These are phyloP conservation scores for Alisma plantagoaquatica DNA, from an alignment of 106 monocot species.

Conservation along the genomic window DNA sequence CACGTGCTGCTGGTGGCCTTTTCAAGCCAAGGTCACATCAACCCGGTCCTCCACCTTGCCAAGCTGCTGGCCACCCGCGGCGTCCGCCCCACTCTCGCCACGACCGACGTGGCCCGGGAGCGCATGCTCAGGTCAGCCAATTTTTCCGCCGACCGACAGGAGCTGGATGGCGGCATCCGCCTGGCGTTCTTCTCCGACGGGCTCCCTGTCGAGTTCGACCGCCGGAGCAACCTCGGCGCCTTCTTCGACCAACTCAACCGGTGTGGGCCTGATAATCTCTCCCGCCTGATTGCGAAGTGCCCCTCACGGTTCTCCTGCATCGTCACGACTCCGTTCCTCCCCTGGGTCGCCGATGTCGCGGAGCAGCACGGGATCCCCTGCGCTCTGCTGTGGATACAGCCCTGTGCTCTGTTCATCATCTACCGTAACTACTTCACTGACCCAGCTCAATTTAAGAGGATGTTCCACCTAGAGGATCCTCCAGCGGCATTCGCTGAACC, in stretches of 20 bases:
- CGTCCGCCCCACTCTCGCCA: slow-evolving; percentile 48
- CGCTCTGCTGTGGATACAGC: slow-evolving; percentile 75
- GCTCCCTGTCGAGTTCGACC: slow-evolving; percentile 7
- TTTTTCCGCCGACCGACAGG: too few species aligned
- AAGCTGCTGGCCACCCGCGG: slow-evolving; percentile 57
- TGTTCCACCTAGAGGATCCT: too few species aligned
- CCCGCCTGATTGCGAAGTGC: slow-evolving; percentile 20
- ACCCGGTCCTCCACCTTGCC: slow-evolving; percentile 62
- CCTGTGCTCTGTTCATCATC: slow-evolving; percentile 60
- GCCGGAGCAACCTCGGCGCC: slow-evolving; percentile 1
- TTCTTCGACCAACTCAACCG: slow-evolving; percentile 16
- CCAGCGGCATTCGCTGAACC: slow-evolving; percentile 12
- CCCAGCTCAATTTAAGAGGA: slow-evolving; percentile 28
- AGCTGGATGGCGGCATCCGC: slow-evolving; percentile 32
- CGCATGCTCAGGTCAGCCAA: slow-evolving; percentile 14
- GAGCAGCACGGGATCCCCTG: slow-evolving; percentile 29
- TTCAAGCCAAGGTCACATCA: slow-evolving; percentile 66
- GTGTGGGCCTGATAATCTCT: slow-evolving; percentile 6
- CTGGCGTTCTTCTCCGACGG: slow-evolving; percentile 58
- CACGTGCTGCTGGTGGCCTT: slow-evolving; percentile 56
- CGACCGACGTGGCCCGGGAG: slow-evolving; percentile 23
- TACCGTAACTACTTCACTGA: slow-evolving; percentile 51
- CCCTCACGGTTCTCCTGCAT: slow-evolving; percentile 44
- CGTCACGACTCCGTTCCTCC: slow-evolving; percentile 62
- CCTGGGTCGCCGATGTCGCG: slow-evolving; percentile 60